These are phyloP conservation scores for Escovopsis sp. DNA, from an alignment of 2,329 filamentous ascomycete genomes.

Conservation along the genomic window DNA sequence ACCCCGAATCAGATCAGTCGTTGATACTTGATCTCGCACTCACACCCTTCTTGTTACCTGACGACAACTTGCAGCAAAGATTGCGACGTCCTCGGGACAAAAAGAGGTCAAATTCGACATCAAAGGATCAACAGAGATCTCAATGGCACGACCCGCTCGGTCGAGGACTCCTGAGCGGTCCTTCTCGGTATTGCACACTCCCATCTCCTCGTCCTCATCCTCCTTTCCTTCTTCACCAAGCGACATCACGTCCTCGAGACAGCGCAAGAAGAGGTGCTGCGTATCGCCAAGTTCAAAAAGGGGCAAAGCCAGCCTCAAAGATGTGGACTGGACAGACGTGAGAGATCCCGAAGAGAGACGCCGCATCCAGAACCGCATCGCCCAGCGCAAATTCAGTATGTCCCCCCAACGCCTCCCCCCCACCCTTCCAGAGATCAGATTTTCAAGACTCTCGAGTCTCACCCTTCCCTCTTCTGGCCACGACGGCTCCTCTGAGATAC, in stretches of 20 bases:
- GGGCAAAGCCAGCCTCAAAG: slow-evolving; percentile 26
- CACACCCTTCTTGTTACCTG: too few relatives aligned
- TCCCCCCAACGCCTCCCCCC: neutral
- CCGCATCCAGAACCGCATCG: slow-evolving; percentile 61
- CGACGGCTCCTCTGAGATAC: neutral
- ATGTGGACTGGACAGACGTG: slow-evolving; percentile 54
- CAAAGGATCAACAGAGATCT: too few relatives aligned
- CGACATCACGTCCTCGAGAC: too few relatives aligned
- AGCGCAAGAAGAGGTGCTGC: slow-evolving; percentile 12
- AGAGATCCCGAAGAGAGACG: slow-evolving; percentile 56
- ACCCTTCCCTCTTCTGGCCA: neutral
- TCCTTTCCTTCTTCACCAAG: neutral
- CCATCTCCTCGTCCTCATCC: slow-evolving; percentile 4
- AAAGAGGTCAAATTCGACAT: too few relatives aligned
- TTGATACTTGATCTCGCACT: too few relatives aligned
- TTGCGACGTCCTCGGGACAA: too few relatives aligned
- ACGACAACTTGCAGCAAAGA: too few relatives aligned
- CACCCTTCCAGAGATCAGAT: neutral
- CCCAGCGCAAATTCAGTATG: slow-evolving; percentile 63
- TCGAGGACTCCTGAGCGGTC: neutral
- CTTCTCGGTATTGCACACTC: slow-evolving; percentile 5
- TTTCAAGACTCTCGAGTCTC: neutral
- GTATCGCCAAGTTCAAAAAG: slow-evolving; percentile 21
- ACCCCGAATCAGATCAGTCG: too few relatives aligned
- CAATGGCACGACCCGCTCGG: neutral